Evolutionary conservation across 345 rosid species (phyloP), one percentile per base, ranked within the genome.

Genomic region (Eutrema heterophyllum): DNA sequence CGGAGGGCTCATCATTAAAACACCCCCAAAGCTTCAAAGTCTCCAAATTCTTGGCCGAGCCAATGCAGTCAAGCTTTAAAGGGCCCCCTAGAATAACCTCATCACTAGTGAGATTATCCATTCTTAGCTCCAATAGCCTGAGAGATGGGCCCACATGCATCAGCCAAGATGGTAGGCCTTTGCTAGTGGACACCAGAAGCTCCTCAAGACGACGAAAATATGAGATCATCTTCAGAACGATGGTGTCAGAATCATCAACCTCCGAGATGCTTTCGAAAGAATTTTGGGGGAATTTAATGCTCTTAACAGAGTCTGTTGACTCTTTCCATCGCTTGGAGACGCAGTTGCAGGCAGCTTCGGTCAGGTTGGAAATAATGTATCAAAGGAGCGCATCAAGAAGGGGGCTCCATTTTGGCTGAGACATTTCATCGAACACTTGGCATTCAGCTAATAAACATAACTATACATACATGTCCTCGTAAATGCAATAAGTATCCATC

Each of bases 301-400:
- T 82, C 74, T 68, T 85, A 29, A 87, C 79, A 64, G 75, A 91
- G 75, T 88, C 90, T 41, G 83, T 67, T 0, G 88, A 86, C 33
- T 88, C 93, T 83, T 94, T 84, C 98, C 98, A 94, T 57, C 89
- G 79, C 87, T 89, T 91, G 62, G 97, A 89, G 1, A 94, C 96
- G 32, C 91, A 91, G 57, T 82, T 91, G 79, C 89, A 91, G 55
- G 73, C 64, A 0, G 96, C 97, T 72, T 82, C 83, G 26, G 79
- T 83, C 71, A 91, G 77, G 71, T 84, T 75, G 2, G 97, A 85
- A 76, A 92, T 74, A 30, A 92, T 84, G 84, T 75, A 81, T 35
- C 84, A 91, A 76, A 89, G 82, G 27, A 92, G 70, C 2, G 88
- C 94, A 78, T 89, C 98, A 1, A 96, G 98, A 15, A 92, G 88